These are phyloP conservation scores for Debaryomycetaceae sp. DNA, from an alignment of 1,139 yeast genomes.

Conservation along the genomic window DNA sequence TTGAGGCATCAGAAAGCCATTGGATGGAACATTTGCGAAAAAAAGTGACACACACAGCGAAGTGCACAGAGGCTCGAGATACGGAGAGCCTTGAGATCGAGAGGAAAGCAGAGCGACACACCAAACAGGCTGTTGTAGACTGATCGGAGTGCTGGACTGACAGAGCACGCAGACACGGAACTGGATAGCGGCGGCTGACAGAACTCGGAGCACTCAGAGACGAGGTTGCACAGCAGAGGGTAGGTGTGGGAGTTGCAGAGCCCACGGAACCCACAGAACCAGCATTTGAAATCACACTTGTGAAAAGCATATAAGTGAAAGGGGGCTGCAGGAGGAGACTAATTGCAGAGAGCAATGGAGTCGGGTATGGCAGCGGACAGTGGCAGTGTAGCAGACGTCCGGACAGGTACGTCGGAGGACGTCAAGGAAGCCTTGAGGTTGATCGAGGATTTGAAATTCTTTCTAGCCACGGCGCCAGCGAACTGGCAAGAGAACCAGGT, in stretches of 20 bases:
- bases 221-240: not conserved
- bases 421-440: constrained; percentile 54
- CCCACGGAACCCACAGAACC: not conserved
- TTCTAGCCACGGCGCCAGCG: constrained; percentile 90
- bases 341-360: not conserved
- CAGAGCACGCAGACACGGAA: too few species aligned
- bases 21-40: not conserved
- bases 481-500: constrained; percentile 91
- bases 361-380: not conserved
- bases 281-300: not conserved
- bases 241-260: not conserved
- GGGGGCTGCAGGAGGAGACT: too few species aligned
- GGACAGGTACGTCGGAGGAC: constrained; percentile 11
- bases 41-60: not conserved
- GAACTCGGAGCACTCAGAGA: not conserved
- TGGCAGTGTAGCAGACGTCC: not conserved
- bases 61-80: not conserved
- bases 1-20: not conserved
- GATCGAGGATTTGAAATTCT: constrained; percentile 76
- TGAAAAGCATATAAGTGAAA: too few species aligned
- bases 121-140: too few species aligned
- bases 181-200: not conserved
- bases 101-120: not conserved
- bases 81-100: not conserved
- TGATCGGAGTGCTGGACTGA: too few species aligned